Evolutionary conservation across 495 filamentous ascomycete genomes (phyloP).

Genomic region (Penicillium canariense): DNA sequence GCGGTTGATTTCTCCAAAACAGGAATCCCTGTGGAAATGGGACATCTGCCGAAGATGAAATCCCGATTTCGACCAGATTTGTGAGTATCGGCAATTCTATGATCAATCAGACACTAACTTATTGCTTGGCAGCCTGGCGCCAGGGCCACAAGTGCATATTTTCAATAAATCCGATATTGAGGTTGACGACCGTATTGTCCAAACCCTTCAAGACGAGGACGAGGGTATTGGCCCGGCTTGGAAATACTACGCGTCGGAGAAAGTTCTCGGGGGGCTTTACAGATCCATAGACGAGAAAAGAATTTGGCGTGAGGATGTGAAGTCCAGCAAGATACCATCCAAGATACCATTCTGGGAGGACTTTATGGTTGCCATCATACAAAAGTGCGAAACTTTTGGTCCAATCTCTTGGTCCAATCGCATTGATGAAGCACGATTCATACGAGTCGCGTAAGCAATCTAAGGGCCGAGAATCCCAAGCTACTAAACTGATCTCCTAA

Average conservation of each 20-base stretch:
- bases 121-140: background rate
- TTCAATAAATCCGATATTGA: background rate
- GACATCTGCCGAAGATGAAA: background rate
- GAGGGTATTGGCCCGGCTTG: background rate
- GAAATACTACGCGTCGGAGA: background rate
- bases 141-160: background rate
- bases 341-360: background rate
- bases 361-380: background rate
- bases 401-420: background rate
- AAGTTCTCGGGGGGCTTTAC: background rate
- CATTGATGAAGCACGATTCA: background rate
- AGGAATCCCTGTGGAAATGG: background rate
- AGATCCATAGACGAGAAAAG: background rate
- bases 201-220: background rate
- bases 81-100: no score
- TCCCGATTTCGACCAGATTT: background rate
- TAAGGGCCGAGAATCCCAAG: background rate
- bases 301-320: background rate
- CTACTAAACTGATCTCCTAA: background rate
- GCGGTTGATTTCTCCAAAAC: background rate
- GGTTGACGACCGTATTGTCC: background rate
- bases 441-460: background rate
- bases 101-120: no score
- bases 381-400: background rate
- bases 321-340: background rate